Evolutionary conservation across 371 early-diverging fungal species (phyloP), one percentile per base, ranked within the genome.

Genomic region (Smittium culicis): DNA sequence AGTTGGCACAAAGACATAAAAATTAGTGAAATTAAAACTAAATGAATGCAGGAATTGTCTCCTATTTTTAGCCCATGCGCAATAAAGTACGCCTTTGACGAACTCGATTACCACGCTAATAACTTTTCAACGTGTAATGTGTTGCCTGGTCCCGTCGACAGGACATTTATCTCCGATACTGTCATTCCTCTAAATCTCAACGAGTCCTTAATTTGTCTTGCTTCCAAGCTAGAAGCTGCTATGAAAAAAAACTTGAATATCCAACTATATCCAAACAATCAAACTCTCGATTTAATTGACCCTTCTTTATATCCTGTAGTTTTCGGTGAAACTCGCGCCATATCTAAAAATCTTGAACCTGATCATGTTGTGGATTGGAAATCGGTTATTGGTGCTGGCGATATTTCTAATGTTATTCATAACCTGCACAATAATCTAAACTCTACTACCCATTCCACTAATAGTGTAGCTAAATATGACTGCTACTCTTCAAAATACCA

Each of bases 281-380:
- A 80, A 63, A 83, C 81, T 25, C 74, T 83, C 20, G 83, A 86
- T 56, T 70, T 85, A 2, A 78, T 85, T 1, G 82, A 86, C 60
- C 86, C 86, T 20, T 85, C 86, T n/a, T 67, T 82, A 11, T 85
- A 66, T 68, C 74, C 77, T 54, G 54, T 54, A 17, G n/a, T 54
- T n/a, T 17, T 17, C n/a, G 54, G 54, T 17, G 54, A 17, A 54
- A 54, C 17, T n/a, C 17, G 54, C 17, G 54, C 54, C 17, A n/a
- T 54, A 17, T 17, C 54, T 17, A 54, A 54, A n/a, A n/a, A 54
- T 54, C n/a, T 54, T 17, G n/a, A n/a, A 17, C 54, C 54, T 54
- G n/a, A 54, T 54, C 17, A 54, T 17, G n/a, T n/a, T 17, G 54
- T 17, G 17, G n/a, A 17, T 17, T 17, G 17, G 54, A 54, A n/a